Evolutionary conservation across 345 rosid species (phyloP).

Genomic region (Pseudoturritis turrita): DNA sequence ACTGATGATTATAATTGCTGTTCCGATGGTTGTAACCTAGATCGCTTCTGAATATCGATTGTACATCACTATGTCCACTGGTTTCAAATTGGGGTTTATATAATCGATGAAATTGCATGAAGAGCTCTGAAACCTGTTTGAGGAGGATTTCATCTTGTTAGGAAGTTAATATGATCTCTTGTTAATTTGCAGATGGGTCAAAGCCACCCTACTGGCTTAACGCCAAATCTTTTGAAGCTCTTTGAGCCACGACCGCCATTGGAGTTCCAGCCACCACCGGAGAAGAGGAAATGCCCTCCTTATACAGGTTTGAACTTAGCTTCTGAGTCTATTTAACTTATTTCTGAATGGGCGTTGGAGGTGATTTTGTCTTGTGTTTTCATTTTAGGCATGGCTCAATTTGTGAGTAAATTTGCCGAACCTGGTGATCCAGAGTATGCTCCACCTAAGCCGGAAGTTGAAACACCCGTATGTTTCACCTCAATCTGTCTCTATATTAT

Average conservation of each 20-base stretch:
- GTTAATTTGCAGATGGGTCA: conserved; percentile 78
- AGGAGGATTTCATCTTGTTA: background rate
- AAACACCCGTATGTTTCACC: conserved; percentile 64
- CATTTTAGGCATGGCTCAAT: conserved; percentile 79
- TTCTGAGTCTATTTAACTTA: background rate
- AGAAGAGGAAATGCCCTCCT: conserved; percentile 83
- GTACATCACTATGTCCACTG: background rate
- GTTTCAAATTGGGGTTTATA: background rate
- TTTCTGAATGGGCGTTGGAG: background rate
- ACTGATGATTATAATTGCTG: background rate
- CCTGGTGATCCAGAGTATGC: conserved; percentile 85
- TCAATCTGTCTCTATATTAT: background rate
- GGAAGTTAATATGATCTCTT: conserved; percentile 7
- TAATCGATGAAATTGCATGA: background rate
- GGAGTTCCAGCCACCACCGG: conserved; percentile 81
- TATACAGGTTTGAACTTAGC: conserved; percentile 46
- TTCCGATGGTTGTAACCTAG: background rate
- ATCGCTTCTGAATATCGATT: background rate
- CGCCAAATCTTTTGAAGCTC: conserved; percentile 78
- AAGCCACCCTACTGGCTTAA: conserved; percentile 94
- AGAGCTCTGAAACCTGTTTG: background rate
- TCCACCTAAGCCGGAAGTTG: conserved; percentile 74
- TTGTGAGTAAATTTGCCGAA: conserved; percentile 77
- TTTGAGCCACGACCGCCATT: conserved; percentile 91
- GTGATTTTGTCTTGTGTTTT: background rate